Conservation (phyloP, 176 grass and related monocot genomes). For the Echinochloa phyllopogon region DNA sequence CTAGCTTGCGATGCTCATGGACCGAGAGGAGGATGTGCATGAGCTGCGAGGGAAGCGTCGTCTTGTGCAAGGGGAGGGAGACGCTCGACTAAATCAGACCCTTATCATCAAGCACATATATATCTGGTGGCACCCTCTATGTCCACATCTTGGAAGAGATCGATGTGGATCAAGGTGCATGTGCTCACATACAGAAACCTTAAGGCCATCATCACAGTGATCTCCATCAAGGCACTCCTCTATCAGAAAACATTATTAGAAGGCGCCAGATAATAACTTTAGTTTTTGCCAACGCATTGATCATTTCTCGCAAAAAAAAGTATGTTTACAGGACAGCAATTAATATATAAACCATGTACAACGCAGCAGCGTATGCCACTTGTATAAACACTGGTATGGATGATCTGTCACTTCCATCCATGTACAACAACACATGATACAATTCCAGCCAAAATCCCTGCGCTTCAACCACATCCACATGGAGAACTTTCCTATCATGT, state of each 20-base stretch:
- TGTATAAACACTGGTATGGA: background rate
- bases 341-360: background rate
- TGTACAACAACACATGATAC: background rate
- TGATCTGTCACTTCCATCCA: conserved; percentile 17
- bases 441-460: background rate
- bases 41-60: background rate
- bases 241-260: background rate
- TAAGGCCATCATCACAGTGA: background rate
- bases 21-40: background rate
- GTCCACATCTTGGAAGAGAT: background rate
- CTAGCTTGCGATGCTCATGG: background rate
- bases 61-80: background rate
- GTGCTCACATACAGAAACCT: background rate
- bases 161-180: background rate
- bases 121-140: background rate
- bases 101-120: background rate
- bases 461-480: background rate
- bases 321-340: background rate
- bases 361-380: background rate
- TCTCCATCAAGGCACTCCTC: background rate
- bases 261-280: too few species aligned
- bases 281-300: too few species aligned
- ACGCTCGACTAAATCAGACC: background rate
- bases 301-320: too few species aligned
- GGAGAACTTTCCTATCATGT: background rate